These are phyloP conservation scores for Fusarium humuli DNA, from an alignment of 2,329 filamentous ascomycete species.

Conservation along the genomic window DNA sequence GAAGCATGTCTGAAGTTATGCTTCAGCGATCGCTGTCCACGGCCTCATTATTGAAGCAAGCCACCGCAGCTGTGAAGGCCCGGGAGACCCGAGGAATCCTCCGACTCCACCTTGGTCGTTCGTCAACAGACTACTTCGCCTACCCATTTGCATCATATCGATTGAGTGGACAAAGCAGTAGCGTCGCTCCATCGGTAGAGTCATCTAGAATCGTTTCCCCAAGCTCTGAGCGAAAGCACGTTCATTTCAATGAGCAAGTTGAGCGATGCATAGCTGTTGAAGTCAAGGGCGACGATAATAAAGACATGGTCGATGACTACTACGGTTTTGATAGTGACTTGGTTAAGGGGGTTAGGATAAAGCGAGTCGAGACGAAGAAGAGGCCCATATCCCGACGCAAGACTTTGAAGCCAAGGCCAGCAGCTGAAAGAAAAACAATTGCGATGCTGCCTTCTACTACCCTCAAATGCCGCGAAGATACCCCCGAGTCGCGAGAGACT, in stretches of 20 bases:
- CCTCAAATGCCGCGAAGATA: conserved; percentile 83
- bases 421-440: conserved; percentile 82
- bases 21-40: conserved; percentile 88
- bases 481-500: conserved; percentile 72
- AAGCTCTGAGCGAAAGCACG: conserved; percentile 79
- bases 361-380: conserved; percentile 69
- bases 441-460: conserved; percentile 89
- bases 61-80: conserved; percentile 84
- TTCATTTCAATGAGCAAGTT: conserved; percentile 95
- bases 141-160: conserved; percentile 71
- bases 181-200: conserved; percentile 71
- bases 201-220: conserved; percentile 76
- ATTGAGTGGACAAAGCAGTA: conserved; percentile 70
- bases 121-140: conserved; percentile 75
- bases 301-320: conserved; percentile 69
- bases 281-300: conserved; percentile 80
- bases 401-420: conserved; percentile 54
- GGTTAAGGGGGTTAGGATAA: conserved; percentile 88
- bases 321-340: conserved; percentile 73
- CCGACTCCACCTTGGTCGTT: conserved; percentile 69
- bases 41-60: conserved; percentile 91
- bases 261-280: conserved; percentile 96
- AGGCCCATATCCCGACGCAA: conserved; percentile 59
- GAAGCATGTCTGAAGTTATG: conserved; percentile 95
- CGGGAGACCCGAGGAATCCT: conserved; percentile 71